Base-by-base conservation (phyloP, 345 rosid species). In the Microthlaspi erraticum region DNA sequence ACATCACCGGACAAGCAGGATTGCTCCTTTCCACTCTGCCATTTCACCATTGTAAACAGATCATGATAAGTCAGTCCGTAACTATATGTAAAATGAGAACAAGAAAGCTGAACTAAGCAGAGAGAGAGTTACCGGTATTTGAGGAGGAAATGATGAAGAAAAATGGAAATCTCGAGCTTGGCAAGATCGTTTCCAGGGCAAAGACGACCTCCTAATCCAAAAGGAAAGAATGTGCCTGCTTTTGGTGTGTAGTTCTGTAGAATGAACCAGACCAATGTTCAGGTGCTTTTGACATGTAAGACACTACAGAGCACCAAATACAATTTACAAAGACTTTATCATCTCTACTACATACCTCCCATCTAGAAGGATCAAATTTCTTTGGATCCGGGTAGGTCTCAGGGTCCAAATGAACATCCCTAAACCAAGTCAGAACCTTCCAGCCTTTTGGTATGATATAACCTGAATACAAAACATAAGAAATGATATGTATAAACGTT, bases 171-270 rank as follows among this genome's bases (percentile, higher is more conserved):
- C 74, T 89, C 98, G 31, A 92, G 85, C 82, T 86, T 92, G 14
- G 94, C 92, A 5, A 92, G 92, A 82, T 89, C 92, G 53, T 89
- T 89, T 76, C 98, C 98, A 8, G 96, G 96, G 72, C 96, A 92
- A 41, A 89, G 57, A 75, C 85, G 79, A 68, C 89, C 86, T 72
- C 98, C 94, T 57, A 82, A 87, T 69, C 98, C 98, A 65, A 92
- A 92, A 38, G 92, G 96, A 70, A 92, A 88, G 78, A 88, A 92
- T 46, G 67, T 66, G 23, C 95, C 88, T 11, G 95, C 85, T 80
- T 79, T 92, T 8, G 90, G 71, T 10, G 71, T 82, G 64, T 51
- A 68, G 71, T 76, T 79, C 97, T 92, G 48, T 58, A 14, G 0
- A 41, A 68, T 46, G 9, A 45, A 39, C 43, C 45, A 63, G 1